phyloP scores from a whole-genome alignment of 345 rosid genomes.

The Schrenkiella parvula region DNA sequence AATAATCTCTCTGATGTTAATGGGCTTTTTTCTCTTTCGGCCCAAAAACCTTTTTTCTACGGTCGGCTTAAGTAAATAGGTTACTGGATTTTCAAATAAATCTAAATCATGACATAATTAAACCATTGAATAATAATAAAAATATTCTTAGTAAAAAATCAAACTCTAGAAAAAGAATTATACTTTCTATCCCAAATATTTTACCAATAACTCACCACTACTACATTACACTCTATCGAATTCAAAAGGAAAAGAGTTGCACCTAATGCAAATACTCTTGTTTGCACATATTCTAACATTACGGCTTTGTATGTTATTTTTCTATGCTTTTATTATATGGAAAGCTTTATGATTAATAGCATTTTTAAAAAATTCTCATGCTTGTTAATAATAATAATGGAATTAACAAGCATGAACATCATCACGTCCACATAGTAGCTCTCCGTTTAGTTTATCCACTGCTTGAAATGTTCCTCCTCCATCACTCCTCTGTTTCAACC shows the following conservation, averaged over 20 bases:
- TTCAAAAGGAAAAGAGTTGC: no score
- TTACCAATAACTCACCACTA: no score
- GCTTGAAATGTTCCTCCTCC: slow-evolving; percentile 69
- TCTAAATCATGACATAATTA: no score
- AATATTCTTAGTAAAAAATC: no score
- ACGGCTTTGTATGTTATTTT: not conserved
- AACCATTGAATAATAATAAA: no score
- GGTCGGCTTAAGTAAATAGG: no score
- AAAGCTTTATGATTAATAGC: not conserved
- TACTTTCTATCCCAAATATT: no score
- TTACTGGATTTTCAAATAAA: no score
- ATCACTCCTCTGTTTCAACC: slow-evolving; percentile 39
- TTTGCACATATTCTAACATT: no score
- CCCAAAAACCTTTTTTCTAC: not conserved
- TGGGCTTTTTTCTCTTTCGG: not conserved
- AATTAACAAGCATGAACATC: slow-evolving; percentile 44
- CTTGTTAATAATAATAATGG: not conserved
- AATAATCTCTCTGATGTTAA: not conserved
- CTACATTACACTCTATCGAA: no score
- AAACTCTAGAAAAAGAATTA: no score
- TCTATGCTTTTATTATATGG: not conserved
- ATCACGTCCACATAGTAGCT: slow-evolving; percentile 43
- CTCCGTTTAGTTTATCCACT: slow-evolving; percentile 52
- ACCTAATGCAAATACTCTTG: no score
- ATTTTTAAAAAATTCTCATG: not conserved